Conservation (phyloP, 352 stramenopile genomes). For the Globisporangium abappressorium region DNA sequence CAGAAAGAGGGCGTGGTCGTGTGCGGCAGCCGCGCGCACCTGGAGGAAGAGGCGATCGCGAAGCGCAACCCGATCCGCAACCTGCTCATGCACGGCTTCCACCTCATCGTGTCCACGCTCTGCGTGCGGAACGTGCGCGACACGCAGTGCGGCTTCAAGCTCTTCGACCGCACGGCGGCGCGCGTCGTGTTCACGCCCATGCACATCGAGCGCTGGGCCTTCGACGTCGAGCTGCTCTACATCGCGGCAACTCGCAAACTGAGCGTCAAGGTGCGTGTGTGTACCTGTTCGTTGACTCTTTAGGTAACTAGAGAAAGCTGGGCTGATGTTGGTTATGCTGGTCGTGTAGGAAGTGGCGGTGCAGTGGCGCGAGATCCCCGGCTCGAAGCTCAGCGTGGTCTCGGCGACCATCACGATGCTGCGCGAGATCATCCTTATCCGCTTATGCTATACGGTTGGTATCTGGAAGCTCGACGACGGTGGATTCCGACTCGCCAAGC, state of each 20-base stretch:
- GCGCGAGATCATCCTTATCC: slow-evolving; percentile 90
- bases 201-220: slow-evolving; percentile 93
- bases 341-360: slow-evolving; percentile 86
- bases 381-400: slow-evolving; percentile 89
- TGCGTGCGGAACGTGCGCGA: slow-evolving; percentile 87
- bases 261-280: slow-evolving; percentile 47
- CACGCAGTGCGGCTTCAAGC: slow-evolving; percentile 95
- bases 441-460: slow-evolving; percentile 87
- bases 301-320: slow-evolving; percentile 1
- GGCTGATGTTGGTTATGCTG: slow-evolving; percentile 3
- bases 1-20: slow-evolving; percentile 57
- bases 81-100: slow-evolving; percentile 92
- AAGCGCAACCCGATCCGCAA: slow-evolving; percentile 86
- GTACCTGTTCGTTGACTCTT: neutral
- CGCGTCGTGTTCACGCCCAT: slow-evolving; percentile 86
- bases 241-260: slow-evolving; percentile 62
- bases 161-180: slow-evolving; percentile 87
- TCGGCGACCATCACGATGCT: slow-evolving; percentile 90
- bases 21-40: slow-evolving; percentile 88
- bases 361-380: slow-evolving; percentile 90
- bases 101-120: slow-evolving; percentile 87
- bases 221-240: slow-evolving; percentile 94
- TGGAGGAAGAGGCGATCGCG: slow-evolving; percentile 83
- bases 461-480: slow-evolving; percentile 81
- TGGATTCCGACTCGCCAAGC: slow-evolving; percentile 46